Evolutionary conservation across 768 basidiomycete genomes (phyloP).

Genomic region (Pulveroboletus frians): DNA sequence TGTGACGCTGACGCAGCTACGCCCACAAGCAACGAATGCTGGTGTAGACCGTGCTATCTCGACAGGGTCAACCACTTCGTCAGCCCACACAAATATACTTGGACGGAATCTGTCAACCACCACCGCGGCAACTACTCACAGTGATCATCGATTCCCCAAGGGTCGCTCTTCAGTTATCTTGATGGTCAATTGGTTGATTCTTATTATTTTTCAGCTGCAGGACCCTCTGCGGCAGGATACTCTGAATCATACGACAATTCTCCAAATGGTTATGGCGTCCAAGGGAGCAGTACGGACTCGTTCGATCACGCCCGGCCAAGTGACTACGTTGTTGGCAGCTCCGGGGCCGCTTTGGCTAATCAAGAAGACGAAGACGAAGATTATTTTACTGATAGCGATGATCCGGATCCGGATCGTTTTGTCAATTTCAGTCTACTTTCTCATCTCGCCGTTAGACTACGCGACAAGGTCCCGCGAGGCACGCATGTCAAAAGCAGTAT

Average conservation of each 20-base stretch:
- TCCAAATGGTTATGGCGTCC: constrained; percentile 15
- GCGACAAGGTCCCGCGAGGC: constrained; percentile 84
- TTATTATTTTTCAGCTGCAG: constrained; percentile 16
- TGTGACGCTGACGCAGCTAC: constrained; percentile 2
- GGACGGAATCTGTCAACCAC: constrained; percentile 24
- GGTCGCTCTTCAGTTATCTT: constrained; percentile 10
- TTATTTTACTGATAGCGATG: constrained; percentile 43
- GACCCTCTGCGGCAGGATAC: constrained; percentile 22
- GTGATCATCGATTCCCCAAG: constrained; percentile 16
- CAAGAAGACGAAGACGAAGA: constrained; percentile 28
- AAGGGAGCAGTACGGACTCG: constrained; percentile 23
- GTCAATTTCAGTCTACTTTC: constrained; percentile 85
- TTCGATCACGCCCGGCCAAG: constrained; percentile 20
- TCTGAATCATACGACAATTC: constrained; percentile 15
- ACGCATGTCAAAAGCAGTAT: constrained; percentile 91
- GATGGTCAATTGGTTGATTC: constrained; percentile 14
- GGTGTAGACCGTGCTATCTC: constrained; percentile 26
- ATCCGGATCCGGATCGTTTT: constrained; percentile 69
- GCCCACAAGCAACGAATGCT: constrained; percentile 15
- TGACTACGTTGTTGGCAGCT: constrained; percentile 16
- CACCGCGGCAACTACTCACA: constrained; percentile 23
- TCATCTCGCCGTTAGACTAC: constrained; percentile 82
- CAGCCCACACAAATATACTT: constrained; percentile 21
- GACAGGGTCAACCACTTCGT: constrained; percentile 26
- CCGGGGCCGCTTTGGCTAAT: constrained; percentile 16